These are phyloP conservation scores for Globisporangium emineosum DNA, from an alignment of 352 stramenopile species.

Conservation along the genomic window DNA sequence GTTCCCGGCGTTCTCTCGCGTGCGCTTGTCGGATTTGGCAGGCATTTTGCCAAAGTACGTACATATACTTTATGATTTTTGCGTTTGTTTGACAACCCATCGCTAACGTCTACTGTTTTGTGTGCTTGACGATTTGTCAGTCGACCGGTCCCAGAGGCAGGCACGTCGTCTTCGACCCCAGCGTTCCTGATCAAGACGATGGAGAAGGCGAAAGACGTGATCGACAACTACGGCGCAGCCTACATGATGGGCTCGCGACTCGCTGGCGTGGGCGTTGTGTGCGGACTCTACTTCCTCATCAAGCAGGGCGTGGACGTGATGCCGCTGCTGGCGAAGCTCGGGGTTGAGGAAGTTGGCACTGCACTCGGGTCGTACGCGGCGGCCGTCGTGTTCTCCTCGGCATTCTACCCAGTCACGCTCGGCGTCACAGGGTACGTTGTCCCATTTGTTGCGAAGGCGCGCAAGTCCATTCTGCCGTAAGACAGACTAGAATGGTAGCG, in stretches of 20 bases:
- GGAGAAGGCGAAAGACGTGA: slow-evolving; percentile 63
- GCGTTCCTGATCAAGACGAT: slow-evolving; percentile 60
- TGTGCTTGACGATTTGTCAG: slow-evolving; percentile 10
- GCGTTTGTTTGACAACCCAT: not conserved
- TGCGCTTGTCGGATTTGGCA: slow-evolving; percentile 67
- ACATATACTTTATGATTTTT: not conserved
- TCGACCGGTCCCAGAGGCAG: slow-evolving; percentile 17
- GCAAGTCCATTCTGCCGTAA: slow-evolving; percentile 44
- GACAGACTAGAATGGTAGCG: too few species aligned
- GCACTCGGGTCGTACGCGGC: slow-evolving; percentile 74
- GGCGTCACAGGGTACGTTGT: slow-evolving; percentile 73
- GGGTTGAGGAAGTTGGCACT: slow-evolving; percentile 67
- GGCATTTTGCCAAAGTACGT: slow-evolving; percentile 55
- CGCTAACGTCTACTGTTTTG: not conserved
- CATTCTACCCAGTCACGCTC: slow-evolving; percentile 80
- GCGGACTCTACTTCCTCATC: slow-evolving; percentile 68
- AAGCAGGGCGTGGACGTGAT: slow-evolving; percentile 83
- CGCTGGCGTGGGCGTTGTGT: slow-evolving; percentile 73
- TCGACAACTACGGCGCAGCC: slow-evolving; percentile 84
- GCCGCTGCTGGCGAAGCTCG: slow-evolving; percentile 66
- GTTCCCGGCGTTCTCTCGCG: slow-evolving; percentile 68
- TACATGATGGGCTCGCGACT: slow-evolving; percentile 89
- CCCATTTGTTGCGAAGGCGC: slow-evolving; percentile 61
- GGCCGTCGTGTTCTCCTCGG: slow-evolving; percentile 72
- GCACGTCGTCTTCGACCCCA: slow-evolving; percentile 16